Evolutionary conservation across 208 protist species (phyloP).

Genomic region (Leishmania martiniquensis): DNA sequence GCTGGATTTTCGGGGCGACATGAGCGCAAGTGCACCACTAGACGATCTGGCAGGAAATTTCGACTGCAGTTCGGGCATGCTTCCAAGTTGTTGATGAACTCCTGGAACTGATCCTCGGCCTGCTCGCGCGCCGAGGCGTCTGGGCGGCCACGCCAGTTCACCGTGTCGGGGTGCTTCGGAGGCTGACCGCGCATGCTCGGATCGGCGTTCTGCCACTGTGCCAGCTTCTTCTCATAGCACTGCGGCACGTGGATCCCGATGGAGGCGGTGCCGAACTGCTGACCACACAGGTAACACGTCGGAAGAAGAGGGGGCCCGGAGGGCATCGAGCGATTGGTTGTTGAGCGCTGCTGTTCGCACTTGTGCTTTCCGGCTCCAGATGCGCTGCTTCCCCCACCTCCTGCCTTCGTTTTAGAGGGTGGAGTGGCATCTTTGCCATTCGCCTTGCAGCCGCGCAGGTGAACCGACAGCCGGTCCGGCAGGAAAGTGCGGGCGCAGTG

Average conservation of each 20-base stretch:
- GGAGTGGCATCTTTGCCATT: constrained; percentile 4
- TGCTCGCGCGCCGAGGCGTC: constrained; percentile 52
- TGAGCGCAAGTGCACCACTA: constrained; percentile 88
- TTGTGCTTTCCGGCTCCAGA: constrained; percentile 7
- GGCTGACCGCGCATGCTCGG: constrained; percentile 65
- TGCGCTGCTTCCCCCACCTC: not conserved
- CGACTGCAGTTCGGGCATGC: constrained; percentile 91
- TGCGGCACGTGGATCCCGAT: constrained; percentile 88
- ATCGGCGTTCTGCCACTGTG: constrained; percentile 79
- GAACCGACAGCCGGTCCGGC: constrained; percentile 89
- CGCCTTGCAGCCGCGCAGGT: constrained; percentile 86
- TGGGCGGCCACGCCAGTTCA: constrained; percentile 58
- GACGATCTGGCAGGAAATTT: constrained; percentile 88
- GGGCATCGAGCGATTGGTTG: constrained; percentile 19
- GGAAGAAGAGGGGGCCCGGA: constrained; percentile 55
- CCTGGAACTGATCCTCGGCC: constrained; percentile 84
- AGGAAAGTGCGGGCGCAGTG: constrained; percentile 91
- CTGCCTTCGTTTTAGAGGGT: constrained; percentile 1
- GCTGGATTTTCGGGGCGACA: constrained; percentile 81
- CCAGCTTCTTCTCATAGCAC: constrained; percentile 89
- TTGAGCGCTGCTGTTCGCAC: constrained; percentile 6
- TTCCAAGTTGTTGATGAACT: constrained; percentile 90
- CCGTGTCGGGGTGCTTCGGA: constrained; percentile 74
- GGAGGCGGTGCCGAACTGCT: constrained; percentile 86
- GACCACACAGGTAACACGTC: constrained; percentile 87